Percentiles rank a stretch among this genome's conserved stretches.
These are phyloP conservation scores for Zea luxurians DNA, from an alignment of 176 grass and related monocot genomes.

Conservation along the genomic window DNA sequence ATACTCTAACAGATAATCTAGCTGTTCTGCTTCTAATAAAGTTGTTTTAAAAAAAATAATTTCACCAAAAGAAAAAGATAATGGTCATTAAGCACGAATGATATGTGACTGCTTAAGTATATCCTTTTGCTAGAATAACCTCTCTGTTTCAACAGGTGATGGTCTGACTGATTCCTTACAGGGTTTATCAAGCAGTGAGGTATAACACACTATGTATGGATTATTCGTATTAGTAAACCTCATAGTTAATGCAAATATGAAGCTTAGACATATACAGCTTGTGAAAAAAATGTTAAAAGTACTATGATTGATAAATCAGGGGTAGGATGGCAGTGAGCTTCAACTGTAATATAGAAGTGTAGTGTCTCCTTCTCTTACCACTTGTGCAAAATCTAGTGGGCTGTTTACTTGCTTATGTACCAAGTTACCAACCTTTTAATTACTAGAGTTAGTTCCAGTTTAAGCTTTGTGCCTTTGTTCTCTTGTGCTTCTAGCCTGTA, in stretches of 20 bases:
- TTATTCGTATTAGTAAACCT: conserved; percentile 17
- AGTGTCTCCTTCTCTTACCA: background rate
- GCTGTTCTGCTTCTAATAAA: background rate
- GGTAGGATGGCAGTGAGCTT: background rate
- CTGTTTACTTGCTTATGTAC: background rate
- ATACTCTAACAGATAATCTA: background rate
- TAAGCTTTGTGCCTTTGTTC: conserved; percentile 20
- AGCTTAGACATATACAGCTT: conserved; percentile 11
- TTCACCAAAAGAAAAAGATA: background rate
- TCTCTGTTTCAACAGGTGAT: conserved; percentile 60
- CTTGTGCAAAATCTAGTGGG: background rate
- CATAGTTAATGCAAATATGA: background rate
- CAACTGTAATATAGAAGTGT: background rate
- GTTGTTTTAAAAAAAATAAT: background rate
- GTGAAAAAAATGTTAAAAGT: background rate
- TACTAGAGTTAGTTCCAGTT: background rate
- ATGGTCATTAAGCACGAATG: background rate
- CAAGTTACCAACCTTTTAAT: background rate
- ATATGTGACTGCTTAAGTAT: background rate
- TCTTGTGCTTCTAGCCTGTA: conserved; percentile 9
- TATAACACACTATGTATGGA: conserved; percentile 32
- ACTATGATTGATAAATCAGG: conserved; percentile 22
- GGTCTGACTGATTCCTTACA: conserved; percentile 82
- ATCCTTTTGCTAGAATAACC: conserved; percentile 8
- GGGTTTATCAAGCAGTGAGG: conserved; percentile 90